These are phyloP conservation scores for Aspergillus transmontanensis DNA, from an alignment of 2,329 filamentous ascomycete species.

Conservation along the genomic window DNA sequence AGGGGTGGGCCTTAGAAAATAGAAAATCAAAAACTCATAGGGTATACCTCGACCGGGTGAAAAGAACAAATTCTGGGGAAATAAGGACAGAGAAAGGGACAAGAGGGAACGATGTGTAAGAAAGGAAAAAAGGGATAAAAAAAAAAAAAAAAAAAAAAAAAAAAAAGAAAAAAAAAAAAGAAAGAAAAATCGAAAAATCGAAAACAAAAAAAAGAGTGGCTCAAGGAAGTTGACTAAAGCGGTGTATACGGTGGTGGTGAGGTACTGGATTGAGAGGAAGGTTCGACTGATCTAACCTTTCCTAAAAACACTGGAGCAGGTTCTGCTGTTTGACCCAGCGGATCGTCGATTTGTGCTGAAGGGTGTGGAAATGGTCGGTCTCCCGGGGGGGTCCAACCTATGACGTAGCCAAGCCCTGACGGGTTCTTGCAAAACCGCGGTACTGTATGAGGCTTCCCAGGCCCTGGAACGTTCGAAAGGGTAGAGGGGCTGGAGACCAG, in stretches of 20 bases:
- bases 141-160: too few relatives aligned
- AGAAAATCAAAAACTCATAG: slow-evolving; percentile 8
- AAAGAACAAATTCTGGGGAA: slow-evolving; percentile 7
- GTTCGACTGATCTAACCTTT: slow-evolving; percentile 27
- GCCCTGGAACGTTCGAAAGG: not conserved
- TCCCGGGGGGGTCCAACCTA: slow-evolving; percentile 30
- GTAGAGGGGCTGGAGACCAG: not conserved
- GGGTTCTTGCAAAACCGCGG: slow-evolving; percentile 21
- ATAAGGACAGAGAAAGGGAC: slow-evolving; percentile 4
- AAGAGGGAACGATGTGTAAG: slow-evolving; percentile 6
- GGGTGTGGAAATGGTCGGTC: slow-evolving; percentile 24
- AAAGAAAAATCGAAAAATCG: not conserved
- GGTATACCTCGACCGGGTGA: not conserved
- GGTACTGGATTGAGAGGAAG: slow-evolving; percentile 11
- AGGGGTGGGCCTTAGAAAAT: slow-evolving; percentile 8
- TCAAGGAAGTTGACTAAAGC: slow-evolving; percentile 22
- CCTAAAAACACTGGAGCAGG: slow-evolving; percentile 19
- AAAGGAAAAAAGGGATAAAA: slow-evolving; percentile 6
- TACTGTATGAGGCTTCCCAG: slow-evolving; percentile 11
- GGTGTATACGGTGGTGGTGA: slow-evolving; percentile 23
- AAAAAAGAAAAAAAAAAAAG: not conserved
- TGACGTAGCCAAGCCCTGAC: slow-evolving; percentile 35
- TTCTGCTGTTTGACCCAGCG: slow-evolving; percentile 20
- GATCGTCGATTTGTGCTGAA: slow-evolving; percentile 26
- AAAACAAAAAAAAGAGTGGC: not conserved